Evolutionary conservation across 805 yeast species (phyloP), one percentile per base, ranked within the genome.

Genomic region (Barnettozyma sp.): DNA sequence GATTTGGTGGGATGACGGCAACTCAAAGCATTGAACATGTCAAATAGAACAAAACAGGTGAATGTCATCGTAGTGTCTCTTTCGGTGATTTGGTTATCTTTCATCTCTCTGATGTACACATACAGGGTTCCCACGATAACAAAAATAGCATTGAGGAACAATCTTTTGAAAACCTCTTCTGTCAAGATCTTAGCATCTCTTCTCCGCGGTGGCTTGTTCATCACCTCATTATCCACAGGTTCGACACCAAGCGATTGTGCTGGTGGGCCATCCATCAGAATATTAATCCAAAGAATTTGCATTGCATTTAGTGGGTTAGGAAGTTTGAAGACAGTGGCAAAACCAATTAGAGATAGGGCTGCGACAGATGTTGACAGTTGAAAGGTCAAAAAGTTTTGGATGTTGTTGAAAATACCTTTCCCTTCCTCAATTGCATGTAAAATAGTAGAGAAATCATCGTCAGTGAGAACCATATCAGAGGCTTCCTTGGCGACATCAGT

Each of bases 61-160:
- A 92, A 92, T 1, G 98, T 90, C 98, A 92, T 92, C 2, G 99
- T 92, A 15, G 98, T 92, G 57, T 92, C 98, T 62, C 98, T 81
- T 11, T 90, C 80, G 3, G 97, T 87, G 38, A 90, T 78, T 42
- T 71, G 73, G 20, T 77, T 73, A 49, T 85, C 94, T 42, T 75
- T 71, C 94, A 90, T 86, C 59, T 90, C 97, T 43, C 75, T 72
- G 29, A 84, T 65, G 57, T 87, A 92, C 14, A 92, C 82, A 53
- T 79, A 83, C 60, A 88, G 70, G 0, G 99, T 92, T 29, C 98
- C 99, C 20, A 86, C 72, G 38, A 92, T 85, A 55, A 88, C 76
- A 37, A 65, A 58, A 2, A 62, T 45, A 0, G 97, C 94, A 14
- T 94, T 76, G 56, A 79, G 78, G 22, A 83, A 53, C 10, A 90